Evolutionary conservation across 192 early-diverging fungal genomes (phyloP).

Genomic region (Backusella australiensis): DNA sequence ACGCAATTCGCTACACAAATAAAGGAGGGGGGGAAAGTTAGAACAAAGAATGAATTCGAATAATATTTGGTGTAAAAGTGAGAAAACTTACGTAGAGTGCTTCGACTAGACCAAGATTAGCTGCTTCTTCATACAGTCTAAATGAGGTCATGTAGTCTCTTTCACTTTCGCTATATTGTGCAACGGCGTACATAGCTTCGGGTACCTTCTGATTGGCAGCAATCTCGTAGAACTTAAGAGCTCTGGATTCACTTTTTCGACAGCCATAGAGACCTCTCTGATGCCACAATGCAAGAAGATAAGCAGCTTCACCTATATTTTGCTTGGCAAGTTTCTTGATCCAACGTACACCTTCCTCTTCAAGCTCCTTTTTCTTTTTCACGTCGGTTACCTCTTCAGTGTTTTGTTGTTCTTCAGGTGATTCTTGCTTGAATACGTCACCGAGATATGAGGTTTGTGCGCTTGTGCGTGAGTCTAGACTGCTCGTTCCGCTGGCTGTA

Average conservation of each 20-base stretch:
- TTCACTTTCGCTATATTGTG: slow-evolving; percentile 53
- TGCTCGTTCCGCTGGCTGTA: slow-evolving; percentile 15
- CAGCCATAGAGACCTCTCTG: slow-evolving; percentile 53
- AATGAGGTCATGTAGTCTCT: slow-evolving; percentile 55
- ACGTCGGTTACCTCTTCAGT: not conserved
- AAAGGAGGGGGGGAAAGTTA: not conserved
- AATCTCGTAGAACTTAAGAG: slow-evolving; percentile 54
- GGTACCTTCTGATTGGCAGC: slow-evolving; percentile 64
- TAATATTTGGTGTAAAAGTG: not conserved
- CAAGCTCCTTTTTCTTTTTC: slow-evolving; percentile 16
- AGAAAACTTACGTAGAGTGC: slow-evolving; percentile 57
- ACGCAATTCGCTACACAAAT: slow-evolving; percentile 67
- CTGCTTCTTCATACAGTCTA: slow-evolving; percentile 52
- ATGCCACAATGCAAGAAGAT: slow-evolving; percentile 67
- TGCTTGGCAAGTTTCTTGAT: slow-evolving; percentile 65
- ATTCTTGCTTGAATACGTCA: not conserved
- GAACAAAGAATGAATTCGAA: not conserved
- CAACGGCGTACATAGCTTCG: slow-evolving; percentile 64
- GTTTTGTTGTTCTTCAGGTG: slow-evolving; percentile 11
- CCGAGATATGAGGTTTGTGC: not conserved
- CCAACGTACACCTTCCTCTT: slow-evolving; percentile 68
- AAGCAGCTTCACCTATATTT: slow-evolving; percentile 68
- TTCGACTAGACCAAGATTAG: slow-evolving; percentile 57
- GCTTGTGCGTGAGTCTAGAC: slow-evolving; percentile 7
- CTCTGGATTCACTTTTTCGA: slow-evolving; percentile 49